Evolutionary conservation across 2,329 filamentous ascomycete species (phyloP).

Genomic region (Fusarium decemcellulare): DNA sequence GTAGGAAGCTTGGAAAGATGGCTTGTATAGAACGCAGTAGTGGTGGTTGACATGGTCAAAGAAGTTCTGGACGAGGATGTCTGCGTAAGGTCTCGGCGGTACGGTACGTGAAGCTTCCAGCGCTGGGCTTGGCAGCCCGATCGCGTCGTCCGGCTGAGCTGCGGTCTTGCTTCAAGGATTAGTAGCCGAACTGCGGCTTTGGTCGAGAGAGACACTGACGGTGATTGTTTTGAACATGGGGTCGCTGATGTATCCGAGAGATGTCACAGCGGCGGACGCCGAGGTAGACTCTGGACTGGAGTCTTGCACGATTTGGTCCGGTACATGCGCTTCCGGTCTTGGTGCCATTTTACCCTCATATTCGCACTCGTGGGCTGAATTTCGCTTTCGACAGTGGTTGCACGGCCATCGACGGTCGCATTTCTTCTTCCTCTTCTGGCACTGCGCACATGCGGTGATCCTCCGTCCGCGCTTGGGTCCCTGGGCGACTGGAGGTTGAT

Average conservation of each 20-base stretch:
- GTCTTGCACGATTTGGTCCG: background rate
- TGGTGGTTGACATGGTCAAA: background rate
- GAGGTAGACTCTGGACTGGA: background rate
- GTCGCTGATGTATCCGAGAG: slow-evolving; percentile 3
- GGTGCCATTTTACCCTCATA: background rate
- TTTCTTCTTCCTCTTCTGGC: slow-evolving; percentile 3
- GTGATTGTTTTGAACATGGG: background rate
- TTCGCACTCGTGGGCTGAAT: background rate
- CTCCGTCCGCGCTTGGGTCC: background rate
- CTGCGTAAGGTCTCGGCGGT: background rate
- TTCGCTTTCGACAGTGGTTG: background rate
- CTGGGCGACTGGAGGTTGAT: background rate
- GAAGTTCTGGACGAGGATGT: background rate
- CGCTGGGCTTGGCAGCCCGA: background rate
- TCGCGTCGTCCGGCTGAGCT: background rate
- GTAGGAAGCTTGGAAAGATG: background rate
- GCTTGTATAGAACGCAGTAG: background rate
- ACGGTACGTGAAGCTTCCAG: background rate
- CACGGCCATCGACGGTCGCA: slow-evolving; percentile 8
- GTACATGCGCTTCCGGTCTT: background rate
- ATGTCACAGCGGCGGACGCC: background rate
- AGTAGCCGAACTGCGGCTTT: background rate
- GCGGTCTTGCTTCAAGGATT: background rate
- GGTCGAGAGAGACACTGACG: background rate
- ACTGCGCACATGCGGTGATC: background rate